phyloP scores from a whole-genome alignment of 768 basidiomycete species.

The Suillus subluteus region DNA sequence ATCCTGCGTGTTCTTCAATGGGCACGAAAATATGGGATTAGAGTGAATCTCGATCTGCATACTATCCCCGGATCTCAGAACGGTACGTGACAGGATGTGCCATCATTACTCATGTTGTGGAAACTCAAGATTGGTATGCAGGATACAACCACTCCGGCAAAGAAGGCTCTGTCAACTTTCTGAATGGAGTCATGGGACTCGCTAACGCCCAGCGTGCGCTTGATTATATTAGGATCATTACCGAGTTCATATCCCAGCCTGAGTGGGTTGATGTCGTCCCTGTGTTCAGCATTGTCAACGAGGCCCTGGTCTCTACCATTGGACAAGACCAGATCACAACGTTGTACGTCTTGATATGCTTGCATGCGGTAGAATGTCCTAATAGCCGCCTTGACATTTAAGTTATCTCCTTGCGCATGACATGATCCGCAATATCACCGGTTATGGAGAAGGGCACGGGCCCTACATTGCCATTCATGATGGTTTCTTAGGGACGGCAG shows the following conservation, averaged over 20 bases:
- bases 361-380: neutral
- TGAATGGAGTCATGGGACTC: slow-evolving; percentile 78
- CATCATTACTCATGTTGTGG: neutral
- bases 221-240: slow-evolving; percentile 72
- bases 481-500: slow-evolving; percentile 51
- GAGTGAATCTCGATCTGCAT: slow-evolving; percentile 81
- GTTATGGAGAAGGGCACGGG: slow-evolving; percentile 66
- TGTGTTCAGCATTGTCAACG: slow-evolving; percentile 68
- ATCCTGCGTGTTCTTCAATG: slow-evolving; percentile 76
- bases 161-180: slow-evolving; percentile 62
- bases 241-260: slow-evolving; percentile 82
- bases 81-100: slow-evolving; percentile 39
- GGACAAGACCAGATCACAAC: slow-evolving; percentile 55
- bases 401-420: slow-evolving; percentile 63
- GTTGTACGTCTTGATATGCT: slow-evolving; percentile 51
- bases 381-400: slow-evolving; percentile 11
- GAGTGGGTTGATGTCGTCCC: slow-evolving; percentile 66
- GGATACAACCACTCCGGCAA: slow-evolving; percentile 66
- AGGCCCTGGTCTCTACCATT: slow-evolving; percentile 55
- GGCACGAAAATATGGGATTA: slow-evolving; percentile 89
- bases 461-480: slow-evolving; percentile 66
- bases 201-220: slow-evolving; percentile 84
- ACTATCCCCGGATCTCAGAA: slow-evolving; percentile 82
- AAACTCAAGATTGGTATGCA: slow-evolving; percentile 18
- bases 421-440: slow-evolving; percentile 74